Evolutionary conservation across 2,329 filamentous ascomycete species (phyloP), one percentile per base, ranked within the genome.

Genomic region (Fusarium sp.): DNA sequence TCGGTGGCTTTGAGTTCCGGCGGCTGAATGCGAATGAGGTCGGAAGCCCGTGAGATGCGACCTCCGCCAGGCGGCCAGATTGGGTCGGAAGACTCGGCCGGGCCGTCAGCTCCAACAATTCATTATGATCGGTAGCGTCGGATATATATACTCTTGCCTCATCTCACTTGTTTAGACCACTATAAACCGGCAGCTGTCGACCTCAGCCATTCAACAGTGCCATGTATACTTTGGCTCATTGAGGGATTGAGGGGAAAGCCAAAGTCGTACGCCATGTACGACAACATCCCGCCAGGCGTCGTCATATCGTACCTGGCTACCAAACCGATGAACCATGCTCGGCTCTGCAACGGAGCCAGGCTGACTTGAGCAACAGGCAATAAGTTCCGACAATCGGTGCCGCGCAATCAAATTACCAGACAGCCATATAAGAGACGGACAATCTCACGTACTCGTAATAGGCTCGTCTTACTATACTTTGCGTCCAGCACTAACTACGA

Each of bases 281-380:
- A 67, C 44, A 41, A 36, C 17, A 46, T 65, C 11, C 42, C 31
- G n/a, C 33, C 35, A 53, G 29, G 29, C 69, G 59, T 72, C 70
- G 65, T 73, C 65, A 70, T 62, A 15, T 58, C 58, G 65, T 69
- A n/a, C 65, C 65, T 68, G 65, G 39, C 64, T 64, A 68, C 33
- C n/a, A 57, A 33, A 25, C 29, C 10, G 42, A 54, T 27, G 49
- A 63, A 49, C 56, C 49, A 55, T 62, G 55, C 33, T 41, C n/a
- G 38, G 17, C 22, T 54, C 31, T 55, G 18, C 9, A 35, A 62
- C 38, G 29, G 38, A 46, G 33, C 46, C 52, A 62, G 52, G 41
- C 65, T 73, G 69, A 67, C 70, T 72, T 70, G 61, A 73, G 49
- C 13, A 38, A 27, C 15, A 62, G 54, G 57, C 41, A 36, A 68